These are phyloP conservation scores for Akanthomyces muscarius DNA, from an alignment of 2,329 filamentous ascomycete genomes.

Conservation along the genomic window DNA sequence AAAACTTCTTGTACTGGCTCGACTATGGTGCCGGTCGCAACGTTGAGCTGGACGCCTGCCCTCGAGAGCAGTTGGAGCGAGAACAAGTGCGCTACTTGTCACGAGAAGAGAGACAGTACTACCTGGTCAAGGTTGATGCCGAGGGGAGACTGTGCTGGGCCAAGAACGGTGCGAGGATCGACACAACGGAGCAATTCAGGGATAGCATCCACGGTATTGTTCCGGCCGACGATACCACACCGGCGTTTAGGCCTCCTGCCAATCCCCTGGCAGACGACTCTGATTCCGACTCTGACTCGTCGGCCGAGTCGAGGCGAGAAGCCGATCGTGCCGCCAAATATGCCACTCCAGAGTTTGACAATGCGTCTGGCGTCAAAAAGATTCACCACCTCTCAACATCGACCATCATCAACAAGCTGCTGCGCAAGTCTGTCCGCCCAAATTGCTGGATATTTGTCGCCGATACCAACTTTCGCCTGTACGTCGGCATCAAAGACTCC, in stretches of 20 bases:
- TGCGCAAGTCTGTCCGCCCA: conserved; percentile 74
- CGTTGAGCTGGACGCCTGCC: conserved; percentile 67
- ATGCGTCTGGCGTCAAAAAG: conserved; percentile 52
- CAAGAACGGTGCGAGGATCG: conserved; percentile 74
- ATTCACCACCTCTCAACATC: conserved; percentile 64
- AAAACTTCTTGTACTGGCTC: conserved; percentile 95
- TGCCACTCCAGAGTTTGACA: conserved; percentile 58
- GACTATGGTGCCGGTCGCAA: conserved; percentile 73
- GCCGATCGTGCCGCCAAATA: conserved; percentile 62
- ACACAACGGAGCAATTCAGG: conserved; percentile 69
- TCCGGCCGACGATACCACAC: conserved; percentile 55
- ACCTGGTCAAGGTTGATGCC: conserved; percentile 71
- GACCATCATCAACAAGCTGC: conserved; percentile 71
- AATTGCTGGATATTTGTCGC: conserved; percentile 94
- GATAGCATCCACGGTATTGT: conserved; percentile 77
- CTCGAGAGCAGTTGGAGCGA: conserved; percentile 68
- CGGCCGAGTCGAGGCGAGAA: conserved; percentile 46
- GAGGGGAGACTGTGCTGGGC: conserved; percentile 80
- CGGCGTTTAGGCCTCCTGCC: conserved; percentile 40
- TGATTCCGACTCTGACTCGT: conserved; percentile 35
- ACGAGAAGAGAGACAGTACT: conserved; percentile 74
- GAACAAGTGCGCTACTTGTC: conserved; percentile 82
- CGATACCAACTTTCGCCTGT: conserved; percentile 79
- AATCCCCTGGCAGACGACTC: conserved; percentile 21
- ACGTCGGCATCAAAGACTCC: conserved; percentile 84